Evolutionary conservation across 2,329 filamentous ascomycete species (phyloP), one percentile per base, ranked within the genome.

Genomic region (Xylariaceae sp.): DNA sequence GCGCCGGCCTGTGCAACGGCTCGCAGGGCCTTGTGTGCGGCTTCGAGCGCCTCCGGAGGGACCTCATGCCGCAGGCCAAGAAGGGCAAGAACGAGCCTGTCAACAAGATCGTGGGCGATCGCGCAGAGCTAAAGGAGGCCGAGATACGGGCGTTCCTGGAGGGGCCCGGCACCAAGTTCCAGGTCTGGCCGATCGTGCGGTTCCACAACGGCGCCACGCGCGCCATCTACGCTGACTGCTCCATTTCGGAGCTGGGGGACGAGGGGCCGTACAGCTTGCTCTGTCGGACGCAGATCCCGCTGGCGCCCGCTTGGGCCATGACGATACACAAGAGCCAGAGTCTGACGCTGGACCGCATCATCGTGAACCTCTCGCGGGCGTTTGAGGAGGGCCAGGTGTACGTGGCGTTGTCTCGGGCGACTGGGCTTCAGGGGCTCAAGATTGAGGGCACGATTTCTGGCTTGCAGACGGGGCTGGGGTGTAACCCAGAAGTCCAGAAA

Each of bases 261-360:
- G 55, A 62, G 2, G 16, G 55, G 37, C 73, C 74, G 0, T 73
- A 72, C 47, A 72, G 66, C 28, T 50, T 73, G 1, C 54, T 82
- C 0, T 64, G 66, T 1, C 66, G 81, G n/a, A 79, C 78, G 0
- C 80, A 84, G 52, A 69, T 85, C 4, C 81, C 81, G 0, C 64
- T 85, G 0, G 61, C 70, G 1, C 65, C 78, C 0, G 81, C 73
- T 0, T 85, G 79, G 75, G 81, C 81, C 0, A 71, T 83, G 52
- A 83, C 73, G 0, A 73, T 82, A 2, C 81, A 85, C 55, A 83
- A 81, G 55, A 70, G 69, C 3, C 77, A 84, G 61, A 78, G 79
- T 3, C 75, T 83, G 67, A 82, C 79, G 2, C 62, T 85, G 3
- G 72, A 82, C 16, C 68, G 69, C 3, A 78, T 79, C 2, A 66